Evolutionary conservation across 163 green algal species (phyloP).

Genomic region (Scenedesmus sp.): DNA sequence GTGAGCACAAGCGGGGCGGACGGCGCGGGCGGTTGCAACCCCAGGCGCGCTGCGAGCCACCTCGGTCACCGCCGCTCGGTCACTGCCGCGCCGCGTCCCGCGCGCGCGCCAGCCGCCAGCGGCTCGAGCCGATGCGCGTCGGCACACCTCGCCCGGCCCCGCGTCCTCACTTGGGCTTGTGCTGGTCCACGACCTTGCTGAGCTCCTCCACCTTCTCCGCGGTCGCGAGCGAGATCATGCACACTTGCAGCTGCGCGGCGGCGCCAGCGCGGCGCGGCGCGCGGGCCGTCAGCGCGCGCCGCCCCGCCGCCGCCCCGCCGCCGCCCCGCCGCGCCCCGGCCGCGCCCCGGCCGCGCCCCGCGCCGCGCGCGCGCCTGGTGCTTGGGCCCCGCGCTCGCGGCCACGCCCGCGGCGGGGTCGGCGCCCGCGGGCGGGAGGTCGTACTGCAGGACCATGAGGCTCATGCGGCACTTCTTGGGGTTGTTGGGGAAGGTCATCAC

Average conservation of each 20-base stretch:
- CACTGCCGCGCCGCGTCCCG: too few species aligned
- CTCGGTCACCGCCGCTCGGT: too few species aligned
- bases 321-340: too few species aligned
- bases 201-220: constrained; percentile 32
- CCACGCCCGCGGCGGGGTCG: neutral
- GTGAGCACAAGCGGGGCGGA: constrained; percentile 4
- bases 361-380: neutral
- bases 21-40: too few species aligned
- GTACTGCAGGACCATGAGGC: constrained; percentile 24
- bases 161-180: constrained; percentile 16
- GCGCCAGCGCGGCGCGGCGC: too few species aligned
- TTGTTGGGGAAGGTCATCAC: neutral
- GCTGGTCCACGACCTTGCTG: neutral
- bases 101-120: too few species aligned
- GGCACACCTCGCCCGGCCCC: too few species aligned
- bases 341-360: too few species aligned
- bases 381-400: neutral
- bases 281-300: too few species aligned
- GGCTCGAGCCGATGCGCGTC: too few species aligned
- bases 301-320: too few species aligned
- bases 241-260: constrained; percentile 18
- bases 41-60: too few species aligned
- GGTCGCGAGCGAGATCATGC: constrained; percentile 9
- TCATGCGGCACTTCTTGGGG: constrained; percentile 20
- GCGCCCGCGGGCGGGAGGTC: constrained; percentile 9